These are phyloP conservation scores for Solanum boliviense DNA, from an alignment of 257 asterid genomes.

Conservation along the genomic window DNA sequence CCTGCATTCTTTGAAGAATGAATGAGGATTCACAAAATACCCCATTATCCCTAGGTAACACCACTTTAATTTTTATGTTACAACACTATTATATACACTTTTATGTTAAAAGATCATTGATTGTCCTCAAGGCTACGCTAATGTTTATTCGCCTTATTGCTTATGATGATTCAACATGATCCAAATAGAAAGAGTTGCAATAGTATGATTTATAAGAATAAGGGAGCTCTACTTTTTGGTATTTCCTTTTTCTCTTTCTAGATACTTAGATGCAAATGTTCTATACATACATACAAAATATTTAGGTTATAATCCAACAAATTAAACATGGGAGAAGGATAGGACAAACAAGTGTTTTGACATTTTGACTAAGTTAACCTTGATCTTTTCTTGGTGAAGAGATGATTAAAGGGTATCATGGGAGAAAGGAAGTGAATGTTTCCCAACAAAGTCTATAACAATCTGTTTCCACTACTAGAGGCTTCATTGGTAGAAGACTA, in stretches of 20 bases:
- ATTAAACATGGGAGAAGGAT: too few relatives aligned
- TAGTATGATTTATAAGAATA: background rate
- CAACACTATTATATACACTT: too few relatives aligned
- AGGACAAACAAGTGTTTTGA: background rate
- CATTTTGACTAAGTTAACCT: background rate
- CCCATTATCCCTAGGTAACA: constrained; percentile 23
- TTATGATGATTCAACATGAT: background rate
- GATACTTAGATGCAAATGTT: too few relatives aligned
- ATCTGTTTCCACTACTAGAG: background rate
- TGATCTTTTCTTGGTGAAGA: background rate
- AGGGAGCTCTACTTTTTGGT: background rate
- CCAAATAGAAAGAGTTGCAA: background rate
- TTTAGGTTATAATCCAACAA: too few relatives aligned
- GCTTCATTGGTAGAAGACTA: background rate
- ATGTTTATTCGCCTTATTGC: background rate
- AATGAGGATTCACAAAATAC: constrained; percentile 18
- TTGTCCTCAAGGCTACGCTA: too few relatives aligned
- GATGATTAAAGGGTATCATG: background rate
- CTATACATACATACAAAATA: too few relatives aligned
- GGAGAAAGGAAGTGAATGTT: background rate
- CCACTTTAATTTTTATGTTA: background rate
- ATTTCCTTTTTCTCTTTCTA: too few relatives aligned
- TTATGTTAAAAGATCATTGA: too few relatives aligned
- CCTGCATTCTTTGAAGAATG: constrained; percentile 14
- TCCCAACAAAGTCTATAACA: background rate